Conservation (phyloP, 345 rosid species). For the Erysimum cheiranthoides region DNA sequence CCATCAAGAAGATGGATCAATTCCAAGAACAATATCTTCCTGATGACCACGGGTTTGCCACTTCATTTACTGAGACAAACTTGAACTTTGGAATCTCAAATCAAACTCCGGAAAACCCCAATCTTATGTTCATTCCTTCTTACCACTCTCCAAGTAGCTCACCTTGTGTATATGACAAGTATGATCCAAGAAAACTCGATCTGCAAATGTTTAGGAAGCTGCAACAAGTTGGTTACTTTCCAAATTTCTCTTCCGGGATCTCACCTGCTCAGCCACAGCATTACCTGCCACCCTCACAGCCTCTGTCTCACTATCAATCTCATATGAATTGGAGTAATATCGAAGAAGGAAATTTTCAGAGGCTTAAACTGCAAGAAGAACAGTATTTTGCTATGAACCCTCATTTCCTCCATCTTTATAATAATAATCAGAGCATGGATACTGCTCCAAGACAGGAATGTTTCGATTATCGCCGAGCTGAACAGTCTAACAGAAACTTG, state of each 20-base stretch:
- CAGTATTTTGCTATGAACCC: conserved; percentile 32
- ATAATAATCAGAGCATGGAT: conserved; percentile 16
- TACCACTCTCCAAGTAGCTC: conserved; percentile 43
- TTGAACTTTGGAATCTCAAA: conserved; percentile 43
- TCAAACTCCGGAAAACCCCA: conserved; percentile 33
- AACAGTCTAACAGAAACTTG: conserved; percentile 56
- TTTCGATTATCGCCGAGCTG: conserved; percentile 52
- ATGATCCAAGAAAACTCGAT: conserved; percentile 48
- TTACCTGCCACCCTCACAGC: conserved; percentile 52
- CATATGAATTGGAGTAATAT: conserved; percentile 53
- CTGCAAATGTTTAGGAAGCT: conserved; percentile 52
- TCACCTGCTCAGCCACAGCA: conserved; percentile 56
- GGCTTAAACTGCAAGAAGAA: conserved; percentile 36
- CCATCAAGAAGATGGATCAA: conserved; percentile 42
- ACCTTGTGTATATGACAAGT: conserved; percentile 50
- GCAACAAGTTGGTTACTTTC: conserved; percentile 52
- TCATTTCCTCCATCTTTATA: conserved; percentile 31
- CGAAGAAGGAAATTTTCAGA: conserved; percentile 44
- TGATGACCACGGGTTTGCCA: conserved; percentile 59
- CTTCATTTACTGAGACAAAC: conserved; percentile 54
- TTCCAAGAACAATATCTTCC: conserved; percentile 58
- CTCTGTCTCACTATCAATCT: conserved; percentile 54
- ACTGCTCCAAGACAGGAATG: conserved; percentile 52
- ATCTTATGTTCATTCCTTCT: conserved; percentile 48
- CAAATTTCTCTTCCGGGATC: conserved; percentile 46